A percentile compares a stretch with the other conserved stretches of the same genome.
Conservation (phyloP, 73 alveolate species). For the Symbiodinium pilosum region DNA sequence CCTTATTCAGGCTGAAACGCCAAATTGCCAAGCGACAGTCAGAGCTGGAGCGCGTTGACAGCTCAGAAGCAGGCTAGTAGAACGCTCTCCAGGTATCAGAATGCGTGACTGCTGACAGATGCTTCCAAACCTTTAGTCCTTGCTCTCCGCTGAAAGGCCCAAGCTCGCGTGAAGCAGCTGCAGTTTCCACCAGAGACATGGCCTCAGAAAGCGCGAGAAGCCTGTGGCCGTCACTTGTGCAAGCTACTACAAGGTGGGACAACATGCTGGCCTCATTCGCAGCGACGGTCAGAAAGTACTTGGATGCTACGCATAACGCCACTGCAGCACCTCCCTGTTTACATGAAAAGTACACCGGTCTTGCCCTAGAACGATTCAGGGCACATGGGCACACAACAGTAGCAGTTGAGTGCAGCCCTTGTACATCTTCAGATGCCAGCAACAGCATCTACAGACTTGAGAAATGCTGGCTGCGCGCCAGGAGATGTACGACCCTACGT, state of each 20-base stretch:
- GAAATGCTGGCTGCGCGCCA: too few species aligned
- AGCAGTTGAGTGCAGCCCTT: too few species aligned
- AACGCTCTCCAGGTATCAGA: not conserved
- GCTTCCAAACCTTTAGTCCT: not conserved
- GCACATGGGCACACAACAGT: too few species aligned
- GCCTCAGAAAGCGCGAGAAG: too few species aligned
- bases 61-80: not conserved
- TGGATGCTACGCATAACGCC: slow-evolving; percentile 65
- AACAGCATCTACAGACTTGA: too few species aligned
- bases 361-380: too few species aligned
- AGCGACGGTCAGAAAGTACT: slow-evolving; percentile 55
- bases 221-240: too few species aligned
- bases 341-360: too few species aligned
- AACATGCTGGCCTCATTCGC: slow-evolving; percentile 85
- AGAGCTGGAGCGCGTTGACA: slow-evolving; percentile 31
- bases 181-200: slow-evolving; percentile 69
- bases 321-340: slow-evolving; percentile 33
- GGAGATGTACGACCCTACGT: slow-evolving; percentile 47
- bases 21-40: slow-evolving; percentile 42
- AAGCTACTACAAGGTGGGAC: slow-evolving; percentile 41
- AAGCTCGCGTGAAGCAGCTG: slow-evolving; percentile 77
- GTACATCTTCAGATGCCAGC: too few species aligned
- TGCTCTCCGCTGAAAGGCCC: slow-evolving; percentile 19
- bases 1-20: slow-evolving; percentile 19
- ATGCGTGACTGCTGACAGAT: not conserved